Percentiles rank a stretch among this genome's conserved stretches.
phyloP scores from a whole-genome alignment of 176 grass and related monocot species.

The Oryza glaberrima region DNA sequence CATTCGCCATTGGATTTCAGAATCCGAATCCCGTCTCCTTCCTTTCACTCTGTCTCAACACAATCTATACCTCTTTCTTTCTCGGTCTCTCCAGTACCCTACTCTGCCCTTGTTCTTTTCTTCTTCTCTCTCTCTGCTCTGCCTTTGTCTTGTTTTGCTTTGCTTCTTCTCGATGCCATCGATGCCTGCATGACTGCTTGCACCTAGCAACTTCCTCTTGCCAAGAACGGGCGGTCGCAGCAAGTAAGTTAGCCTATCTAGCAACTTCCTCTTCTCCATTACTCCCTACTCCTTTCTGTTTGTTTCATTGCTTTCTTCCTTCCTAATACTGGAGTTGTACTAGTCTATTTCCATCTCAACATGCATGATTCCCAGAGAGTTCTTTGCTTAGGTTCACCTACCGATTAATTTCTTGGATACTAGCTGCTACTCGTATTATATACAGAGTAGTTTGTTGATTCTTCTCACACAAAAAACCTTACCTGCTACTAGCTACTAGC shows the following conservation, averaged over 20 bases:
- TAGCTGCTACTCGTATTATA: too few relatives aligned
- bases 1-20: not conserved
- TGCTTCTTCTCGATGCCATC: not conserved
- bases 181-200: not conserved
- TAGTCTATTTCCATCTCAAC: not conserved
- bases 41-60: too few relatives aligned
- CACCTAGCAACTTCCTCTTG: not conserved
- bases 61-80: too few relatives aligned
- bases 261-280: not conserved
- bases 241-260: not conserved
- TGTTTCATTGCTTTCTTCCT: not conserved
- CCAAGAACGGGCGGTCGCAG: slow-evolving; percentile 1
- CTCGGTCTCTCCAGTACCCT: too few relatives aligned
- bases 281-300: not conserved
- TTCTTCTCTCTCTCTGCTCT: too few relatives aligned
- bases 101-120: not conserved
- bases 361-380: not conserved
- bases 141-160: not conserved
- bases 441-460: not conserved
- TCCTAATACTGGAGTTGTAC: too few relatives aligned
- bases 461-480: not conserved
- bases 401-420: not conserved
- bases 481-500: not conserved
- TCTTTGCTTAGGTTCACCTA: not conserved
- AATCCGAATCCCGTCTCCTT: not conserved